A percentile compares a stretch with the other conserved stretches of the same genome.
Conservation (phyloP, 2,329 filamentous ascomycete genomes). For the Trichoderma koningii region DNA sequence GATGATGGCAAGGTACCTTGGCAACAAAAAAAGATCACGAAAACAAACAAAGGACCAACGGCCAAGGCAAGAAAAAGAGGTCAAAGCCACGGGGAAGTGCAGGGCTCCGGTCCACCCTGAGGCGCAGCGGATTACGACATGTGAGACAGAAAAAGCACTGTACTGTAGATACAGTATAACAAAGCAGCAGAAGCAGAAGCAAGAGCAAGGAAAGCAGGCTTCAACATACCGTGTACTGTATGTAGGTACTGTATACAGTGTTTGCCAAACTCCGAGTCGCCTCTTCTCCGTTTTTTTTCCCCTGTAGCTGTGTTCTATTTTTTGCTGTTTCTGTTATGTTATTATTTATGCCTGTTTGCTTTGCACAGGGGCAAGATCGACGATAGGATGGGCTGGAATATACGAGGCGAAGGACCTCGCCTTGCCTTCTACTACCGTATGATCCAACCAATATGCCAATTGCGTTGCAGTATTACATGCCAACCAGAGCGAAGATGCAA, state of each 20-base stretch:
- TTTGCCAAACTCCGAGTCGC: neutral
- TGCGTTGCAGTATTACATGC: no score
- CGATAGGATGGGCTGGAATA: neutral
- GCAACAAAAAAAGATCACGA: neutral
- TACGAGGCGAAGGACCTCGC: no score
- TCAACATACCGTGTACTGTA: constrained; percentile 19
- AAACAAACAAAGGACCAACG: neutral
- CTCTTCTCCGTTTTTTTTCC: neutral
- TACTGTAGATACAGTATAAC: no score
- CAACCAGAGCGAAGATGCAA: neutral
- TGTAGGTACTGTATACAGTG: constrained; percentile 18
- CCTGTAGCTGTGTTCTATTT: neutral
- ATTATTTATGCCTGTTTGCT: neutral
- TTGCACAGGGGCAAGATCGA: constrained; percentile 1
- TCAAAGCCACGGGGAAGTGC: constrained; percentile 21
- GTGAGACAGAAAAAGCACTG: constrained; percentile 7
- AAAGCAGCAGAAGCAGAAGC: no score
- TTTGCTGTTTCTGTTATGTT: neutral
- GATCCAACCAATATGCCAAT: no score
- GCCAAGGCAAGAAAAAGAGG: neutral
- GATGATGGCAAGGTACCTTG: neutral
- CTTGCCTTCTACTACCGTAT: no score
- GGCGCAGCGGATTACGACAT: constrained; percentile 26
- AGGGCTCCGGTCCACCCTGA: constrained; percentile 17
- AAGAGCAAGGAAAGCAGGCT: no score